Evolutionary conservation across 768 basidiomycete species (phyloP), one percentile per base, ranked within the genome.

Genomic region (Boletus tomentosulus): DNA sequence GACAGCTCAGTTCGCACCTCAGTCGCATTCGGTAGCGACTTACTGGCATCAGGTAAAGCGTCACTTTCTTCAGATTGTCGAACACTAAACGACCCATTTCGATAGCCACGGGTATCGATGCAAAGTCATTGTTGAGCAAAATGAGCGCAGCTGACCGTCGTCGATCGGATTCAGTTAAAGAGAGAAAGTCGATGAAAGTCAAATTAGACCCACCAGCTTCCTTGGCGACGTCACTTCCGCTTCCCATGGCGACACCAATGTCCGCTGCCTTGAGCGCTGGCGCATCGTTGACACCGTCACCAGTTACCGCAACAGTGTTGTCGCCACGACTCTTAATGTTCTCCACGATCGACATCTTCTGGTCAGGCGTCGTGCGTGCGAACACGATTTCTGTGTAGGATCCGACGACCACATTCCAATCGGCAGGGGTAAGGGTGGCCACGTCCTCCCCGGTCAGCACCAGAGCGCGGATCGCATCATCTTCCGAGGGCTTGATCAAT

Each of bases 21-120:
- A 34, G 15, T 25, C 39, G 9, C 15, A 39, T 15, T 48, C 15
- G 25, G 34, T 10, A 48, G 13, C 16, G 11, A 58, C 69, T 45
- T 54, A 75, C 73, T 10, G 77, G 78, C 64, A 78, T 72, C 9
- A 78, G 62, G 53, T 77, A 75, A n/a, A 75, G 57, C 16, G 74
- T 74, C 39, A 78, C 66, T 73, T 81, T 77, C 75, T 79, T 76
- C 51, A 84, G 59, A 58, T 84, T 84, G 59, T 82, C 80, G 54
- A 83, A 83, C 1, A 81, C 77, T 38, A 81, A 66, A 35, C 82
- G 78, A 48, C 83, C 83, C 65, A 82, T 77, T 58, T 81, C 74
- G 55, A 84, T 80, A 1, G 80, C 83, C 50, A 77, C 73, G 4
- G 76, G 76, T 57, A 85, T 83, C 9, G 81, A 81, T 6, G 78